Evolutionary conservation across 257 asterid genomes (phyloP).

Genomic region (Solanum rostratum): DNA sequence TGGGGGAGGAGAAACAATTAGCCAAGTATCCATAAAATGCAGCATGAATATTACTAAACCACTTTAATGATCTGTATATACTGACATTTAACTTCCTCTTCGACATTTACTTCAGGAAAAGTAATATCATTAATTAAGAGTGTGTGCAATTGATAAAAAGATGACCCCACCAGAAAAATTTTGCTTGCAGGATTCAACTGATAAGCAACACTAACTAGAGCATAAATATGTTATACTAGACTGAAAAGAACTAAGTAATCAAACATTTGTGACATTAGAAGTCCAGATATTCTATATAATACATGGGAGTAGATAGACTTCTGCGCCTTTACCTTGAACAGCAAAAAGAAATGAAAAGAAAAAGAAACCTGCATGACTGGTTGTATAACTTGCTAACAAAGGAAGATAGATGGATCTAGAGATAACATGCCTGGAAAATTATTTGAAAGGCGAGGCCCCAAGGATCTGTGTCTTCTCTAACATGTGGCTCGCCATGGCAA

Average conservation of each 20-base stretch:
- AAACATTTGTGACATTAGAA: neutral
- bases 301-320: neutral
- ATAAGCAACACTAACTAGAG: neutral
- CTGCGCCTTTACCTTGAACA: neutral
- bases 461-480: conserved; percentile 30
- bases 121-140: neutral
- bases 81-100: neutral
- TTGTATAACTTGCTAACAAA: neutral
- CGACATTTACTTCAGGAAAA: neutral
- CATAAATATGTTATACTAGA: neutral
- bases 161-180: neutral
- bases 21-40: neutral
- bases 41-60: neutral
- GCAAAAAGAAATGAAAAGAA: neutral
- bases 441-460: conserved; percentile 56
- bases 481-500: conserved; percentile 17
- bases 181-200: neutral
- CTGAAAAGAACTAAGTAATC: neutral
- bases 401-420: neutral
- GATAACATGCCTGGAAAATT: conserved; percentile 52
- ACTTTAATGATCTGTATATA: neutral
- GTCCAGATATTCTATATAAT: neutral
- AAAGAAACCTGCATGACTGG: neutral
- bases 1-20: neutral
- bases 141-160: neutral